Conservation (phyloP, 805 yeast species). For the Pichia exigua region DNA sequence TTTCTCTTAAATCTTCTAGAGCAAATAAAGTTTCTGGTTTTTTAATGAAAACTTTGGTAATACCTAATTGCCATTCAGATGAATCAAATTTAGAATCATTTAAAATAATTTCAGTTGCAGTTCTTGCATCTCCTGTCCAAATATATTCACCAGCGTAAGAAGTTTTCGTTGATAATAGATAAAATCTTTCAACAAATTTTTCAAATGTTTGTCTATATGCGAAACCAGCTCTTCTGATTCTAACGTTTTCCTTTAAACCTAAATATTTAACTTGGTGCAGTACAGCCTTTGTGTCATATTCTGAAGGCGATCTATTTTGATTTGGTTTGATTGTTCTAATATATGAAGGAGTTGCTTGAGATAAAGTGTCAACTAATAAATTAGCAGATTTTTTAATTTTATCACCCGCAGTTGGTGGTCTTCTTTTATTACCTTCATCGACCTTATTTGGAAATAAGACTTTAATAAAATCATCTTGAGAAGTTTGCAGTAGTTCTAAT, state of each 20-base stretch:
- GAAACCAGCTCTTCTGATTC: slow-evolving; percentile 97
- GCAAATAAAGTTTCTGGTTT: slow-evolving; percentile 96
- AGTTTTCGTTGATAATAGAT: slow-evolving; percentile 75
- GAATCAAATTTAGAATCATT: slow-evolving; percentile 58
- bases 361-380: slow-evolving; percentile 77
- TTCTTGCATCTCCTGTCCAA: slow-evolving; percentile 47
- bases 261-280: slow-evolving; percentile 92
- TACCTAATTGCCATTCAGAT: slow-evolving; percentile 85
- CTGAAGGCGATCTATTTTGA: slow-evolving; percentile 83
- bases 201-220: slow-evolving; percentile 97
- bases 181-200: slow-evolving; percentile 91
- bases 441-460: slow-evolving; percentile 57
- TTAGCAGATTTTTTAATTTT: slow-evolving; percentile 91
- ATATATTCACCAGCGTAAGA: slow-evolving; percentile 81
- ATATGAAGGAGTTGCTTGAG: slow-evolving; percentile 89
- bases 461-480: slow-evolving; percentile 56
- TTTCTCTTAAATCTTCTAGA: slow-evolving; percentile 90
- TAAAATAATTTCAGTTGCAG: slow-evolving; percentile 45
- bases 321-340: slow-evolving; percentile 97
- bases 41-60: slow-evolving; percentile 86
- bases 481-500: slow-evolving; percentile 66
- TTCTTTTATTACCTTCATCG: slow-evolving; percentile 57
- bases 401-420: slow-evolving; percentile 96
- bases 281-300: slow-evolving; percentile 82
- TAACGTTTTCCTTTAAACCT: slow-evolving; percentile 93